Percentiles rank a stretch among this genome's conserved stretches.
Evolutionary conservation across 1,284 basidiomycete genomes (phyloP).

Genomic region (Afroboletus lepidellus): DNA sequence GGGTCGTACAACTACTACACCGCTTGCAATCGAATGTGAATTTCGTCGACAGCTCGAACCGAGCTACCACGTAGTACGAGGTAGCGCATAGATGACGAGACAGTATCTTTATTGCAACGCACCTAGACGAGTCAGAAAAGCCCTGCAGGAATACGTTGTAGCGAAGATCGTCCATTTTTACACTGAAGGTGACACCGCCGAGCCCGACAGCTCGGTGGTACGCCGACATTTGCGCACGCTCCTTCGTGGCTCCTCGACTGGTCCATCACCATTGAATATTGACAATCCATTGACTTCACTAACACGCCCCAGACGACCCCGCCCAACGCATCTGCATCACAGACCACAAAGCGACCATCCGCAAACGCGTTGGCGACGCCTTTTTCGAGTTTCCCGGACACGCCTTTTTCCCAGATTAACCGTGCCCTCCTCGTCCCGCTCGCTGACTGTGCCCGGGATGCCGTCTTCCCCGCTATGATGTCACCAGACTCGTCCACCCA

Average conservation of each 20-base stretch:
- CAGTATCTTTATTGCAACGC: too few species aligned
- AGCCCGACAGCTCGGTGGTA: slow-evolving; percentile 81
- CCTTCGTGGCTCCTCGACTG: slow-evolving; percentile 78
- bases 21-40: too few species aligned
- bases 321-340: slow-evolving; percentile 78
- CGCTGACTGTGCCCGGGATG: slow-evolving; percentile 76
- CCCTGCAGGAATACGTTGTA: too few species aligned
- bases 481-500: slow-evolving; percentile 54
- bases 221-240: too few species aligned
- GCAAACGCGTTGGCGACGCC: slow-evolving; percentile 80
- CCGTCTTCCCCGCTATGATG: slow-evolving; percentile 49
- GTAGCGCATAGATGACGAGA: too few species aligned
- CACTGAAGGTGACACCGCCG: too few species aligned
- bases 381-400: slow-evolving; percentile 88
- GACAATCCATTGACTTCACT: slow-evolving; percentile 12
- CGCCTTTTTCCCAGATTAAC: slow-evolving; percentile 99
- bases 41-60: too few species aligned
- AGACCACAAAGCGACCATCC: slow-evolving; percentile 77
- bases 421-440: slow-evolving; percentile 89
- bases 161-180: too few species aligned
- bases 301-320: slow-evolving; percentile 22
- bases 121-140: too few species aligned
- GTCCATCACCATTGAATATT: too few species aligned
- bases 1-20: too few species aligned
- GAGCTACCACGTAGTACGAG: too few species aligned